Percentiles rank a stretch among this genome's conserved stretches.
Evolutionary conservation across 176 grass and related monocot genomes (phyloP).

Genomic region (Carex myosuroides): DNA sequence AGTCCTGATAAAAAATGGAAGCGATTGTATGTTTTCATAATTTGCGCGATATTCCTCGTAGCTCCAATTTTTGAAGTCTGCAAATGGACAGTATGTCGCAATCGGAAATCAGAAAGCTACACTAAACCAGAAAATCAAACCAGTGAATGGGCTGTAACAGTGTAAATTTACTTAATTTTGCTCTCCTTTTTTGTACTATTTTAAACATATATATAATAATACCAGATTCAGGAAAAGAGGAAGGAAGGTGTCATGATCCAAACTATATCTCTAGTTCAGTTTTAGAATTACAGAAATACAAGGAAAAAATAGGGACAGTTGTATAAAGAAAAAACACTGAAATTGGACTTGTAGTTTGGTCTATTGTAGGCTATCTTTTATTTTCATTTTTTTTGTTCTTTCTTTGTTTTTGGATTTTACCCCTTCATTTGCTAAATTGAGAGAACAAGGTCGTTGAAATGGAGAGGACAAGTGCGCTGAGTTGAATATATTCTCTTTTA

Average conservation of each 20-base stretch:
- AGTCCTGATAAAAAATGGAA: constrained; percentile 11
- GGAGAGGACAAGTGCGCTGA: too few relatives aligned
- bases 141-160: neutral
- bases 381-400: too few relatives aligned
- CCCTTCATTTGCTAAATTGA: too few relatives aligned
- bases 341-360: too few relatives aligned
- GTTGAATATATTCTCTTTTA: too few relatives aligned
- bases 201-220: neutral
- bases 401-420: too few relatives aligned
- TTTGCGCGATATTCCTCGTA: neutral
- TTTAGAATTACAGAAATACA: too few relatives aligned
- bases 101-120: neutral
- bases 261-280: too few relatives aligned
- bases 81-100: constrained; percentile 18
- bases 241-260: neutral
- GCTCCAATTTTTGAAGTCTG: neutral
- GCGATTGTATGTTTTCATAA: neutral
- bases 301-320: too few relatives aligned
- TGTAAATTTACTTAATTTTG: neutral
- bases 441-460: too few relatives aligned
- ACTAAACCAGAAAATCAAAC: neutral
- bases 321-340: too few relatives aligned
- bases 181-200: neutral
- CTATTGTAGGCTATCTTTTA: too few relatives aligned
- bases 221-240: neutral